A percentile compares a stretch with the other conserved stretches of the same genome.
These are phyloP conservation scores for Penicillium thymicola DNA, from an alignment of 2,329 filamentous ascomycete species.

Conservation along the genomic window DNA sequence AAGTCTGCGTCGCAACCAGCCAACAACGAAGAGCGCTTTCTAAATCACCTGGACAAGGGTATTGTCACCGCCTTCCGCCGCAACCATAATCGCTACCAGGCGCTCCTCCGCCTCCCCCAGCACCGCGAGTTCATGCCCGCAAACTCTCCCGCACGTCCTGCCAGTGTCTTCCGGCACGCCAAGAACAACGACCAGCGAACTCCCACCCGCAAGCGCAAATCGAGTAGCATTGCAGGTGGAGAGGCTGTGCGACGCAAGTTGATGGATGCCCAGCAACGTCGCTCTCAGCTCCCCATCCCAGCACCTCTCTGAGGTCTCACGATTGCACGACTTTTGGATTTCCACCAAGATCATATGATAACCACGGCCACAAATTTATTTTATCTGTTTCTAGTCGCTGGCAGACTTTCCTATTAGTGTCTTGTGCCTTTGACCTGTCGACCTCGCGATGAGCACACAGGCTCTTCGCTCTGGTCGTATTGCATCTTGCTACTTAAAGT, in stretches of 20 bases:
- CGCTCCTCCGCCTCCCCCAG: conserved; percentile 48
- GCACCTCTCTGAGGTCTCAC: neutral
- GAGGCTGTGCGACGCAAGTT: conserved; percentile 45
- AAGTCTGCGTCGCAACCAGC: conserved; percentile 28
- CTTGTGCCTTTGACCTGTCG: neutral
- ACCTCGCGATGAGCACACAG: neutral
- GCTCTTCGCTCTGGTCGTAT: conserved; percentile 1
- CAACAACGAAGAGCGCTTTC: conserved; percentile 49
- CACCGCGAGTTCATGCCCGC: conserved; percentile 46
- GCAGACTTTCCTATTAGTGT: conserved; percentile 16
- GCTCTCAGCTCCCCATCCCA: conserved; percentile 38
- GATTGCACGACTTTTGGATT: conserved; percentile 24
- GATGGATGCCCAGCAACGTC: conserved; percentile 40
- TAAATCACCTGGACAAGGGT: conserved; percentile 66
- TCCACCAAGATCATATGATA: conserved; percentile 22
- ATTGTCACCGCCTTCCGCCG: conserved; percentile 75
- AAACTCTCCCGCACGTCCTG: conserved; percentile 42
- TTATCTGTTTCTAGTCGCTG: conserved; percentile 19
- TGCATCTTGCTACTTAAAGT: neutral
- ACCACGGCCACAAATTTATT: conserved; percentile 22
- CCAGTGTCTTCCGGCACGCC: conserved; percentile 44
- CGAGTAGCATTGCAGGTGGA: conserved; percentile 36
- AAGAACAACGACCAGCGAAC: conserved; percentile 40
- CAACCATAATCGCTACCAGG: conserved; percentile 51
- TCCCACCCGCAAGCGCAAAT: conserved; percentile 41